Conservation (phyloP, 2,329 filamentous ascomycete genomes). For the Pseudocercospora pini-densiflorae region DNA sequence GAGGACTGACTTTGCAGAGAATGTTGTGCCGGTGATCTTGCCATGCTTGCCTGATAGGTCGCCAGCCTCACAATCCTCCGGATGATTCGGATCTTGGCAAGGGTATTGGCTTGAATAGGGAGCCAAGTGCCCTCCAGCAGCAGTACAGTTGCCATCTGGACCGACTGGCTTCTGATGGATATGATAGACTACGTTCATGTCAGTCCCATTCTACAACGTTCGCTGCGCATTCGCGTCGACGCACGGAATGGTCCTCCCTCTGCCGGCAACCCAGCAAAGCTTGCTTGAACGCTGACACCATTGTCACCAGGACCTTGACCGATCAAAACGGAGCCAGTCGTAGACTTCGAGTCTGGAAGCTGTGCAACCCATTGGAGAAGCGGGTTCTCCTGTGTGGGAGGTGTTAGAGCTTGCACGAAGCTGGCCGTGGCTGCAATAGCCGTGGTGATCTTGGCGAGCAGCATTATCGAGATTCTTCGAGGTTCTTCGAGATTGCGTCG, state of each 20-base stretch:
- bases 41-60: slow-evolving; percentile 54
- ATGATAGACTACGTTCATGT: slow-evolving; percentile 46
- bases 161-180: slow-evolving; percentile 50
- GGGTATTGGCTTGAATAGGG: slow-evolving; percentile 48
- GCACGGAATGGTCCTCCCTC: slow-evolving; percentile 51
- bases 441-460: neutral
- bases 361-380: slow-evolving; percentile 20
- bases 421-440: neutral
- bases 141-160: slow-evolving; percentile 49
- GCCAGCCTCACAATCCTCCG: slow-evolving; percentile 49
- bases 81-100: slow-evolving; percentile 43
- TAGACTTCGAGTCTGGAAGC: slow-evolving; percentile 15
- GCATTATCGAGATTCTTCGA: neutral
- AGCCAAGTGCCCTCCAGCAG: slow-evolving; percentile 48
- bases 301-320: slow-evolving; percentile 34
- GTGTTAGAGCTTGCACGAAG: slow-evolving; percentile 15
- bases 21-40: slow-evolving; percentile 40
- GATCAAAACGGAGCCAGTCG: slow-evolving; percentile 25
- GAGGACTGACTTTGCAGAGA: slow-evolving; percentile 37
- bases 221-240: slow-evolving; percentile 16
- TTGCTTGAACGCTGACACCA: slow-evolving; percentile 47
- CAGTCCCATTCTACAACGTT: neutral
- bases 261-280: slow-evolving; percentile 46
- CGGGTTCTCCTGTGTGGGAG: slow-evolving; percentile 15
- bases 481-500: neutral